Evolutionary conservation across 2,329 filamentous ascomycete species (phyloP), one percentile per base, ranked within the genome.

Genomic region (Monosporascus cannonballus): DNA sequence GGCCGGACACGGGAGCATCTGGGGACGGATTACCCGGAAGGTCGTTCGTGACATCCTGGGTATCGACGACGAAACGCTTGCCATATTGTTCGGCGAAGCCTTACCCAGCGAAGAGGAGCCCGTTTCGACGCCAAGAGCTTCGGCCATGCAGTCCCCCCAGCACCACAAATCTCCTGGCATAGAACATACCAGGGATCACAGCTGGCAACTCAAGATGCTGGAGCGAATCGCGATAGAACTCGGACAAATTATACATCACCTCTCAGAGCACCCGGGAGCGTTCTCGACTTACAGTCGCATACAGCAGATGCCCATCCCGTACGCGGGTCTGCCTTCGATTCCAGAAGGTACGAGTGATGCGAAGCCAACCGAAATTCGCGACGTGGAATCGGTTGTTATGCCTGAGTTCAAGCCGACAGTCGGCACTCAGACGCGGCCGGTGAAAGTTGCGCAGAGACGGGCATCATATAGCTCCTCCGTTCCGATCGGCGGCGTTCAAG

Each of bases 1-100:
- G 7, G 65, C 69, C 3, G 77, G 83, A 30, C 75, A 77, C 42
- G 85, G 90, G 58, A 85, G 87, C 1, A 81, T 95, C 59, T 90
- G 90, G 83, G 84, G 85, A 55, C 82, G 87, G 11, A 83, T 97
- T 48, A 96, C 93, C 3, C 83, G 88, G 53, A 90, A 86, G 62
- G 87, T 97, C 27, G 90, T 99, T 61, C 83, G 85, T 50, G 91
- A 96, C 65, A 73, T 99, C 44, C 88, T 97, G 67, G 93, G 93
- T 8, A 88, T 99, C 51, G 92, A 97, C 62, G 90, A 96, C 57
- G 81, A 83, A 48, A 76, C 94, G 20, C 78, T 99, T 8, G 89
- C 89, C 0, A 85, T 96, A 48, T 85, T 99, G 8, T 86, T 97
- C 52, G 94, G 94, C 14, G 91, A 96, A 67, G 75, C 82, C 2